These are phyloP conservation scores for Cyclotella distinguenda DNA, from an alignment of 108 stramenopile species.

Conservation along the genomic window DNA sequence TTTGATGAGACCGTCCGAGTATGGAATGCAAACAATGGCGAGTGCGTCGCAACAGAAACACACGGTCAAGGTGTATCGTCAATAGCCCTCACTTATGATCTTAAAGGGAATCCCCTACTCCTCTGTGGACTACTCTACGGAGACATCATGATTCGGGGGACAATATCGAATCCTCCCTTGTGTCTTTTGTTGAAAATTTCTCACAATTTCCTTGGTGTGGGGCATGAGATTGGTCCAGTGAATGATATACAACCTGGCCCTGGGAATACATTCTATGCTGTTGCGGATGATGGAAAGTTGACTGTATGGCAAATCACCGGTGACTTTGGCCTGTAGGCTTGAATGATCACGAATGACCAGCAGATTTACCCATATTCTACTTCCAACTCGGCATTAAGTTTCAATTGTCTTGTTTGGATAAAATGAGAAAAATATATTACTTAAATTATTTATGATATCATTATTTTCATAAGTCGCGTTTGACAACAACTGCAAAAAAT, in stretches of 20 bases:
- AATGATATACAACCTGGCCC: slow-evolving; percentile 63
- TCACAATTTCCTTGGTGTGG: slow-evolving; percentile 45
- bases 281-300: slow-evolving; percentile 80
- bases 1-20: slow-evolving; percentile 84
- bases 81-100: slow-evolving; percentile 69
- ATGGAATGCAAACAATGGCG: slow-evolving; percentile 79
- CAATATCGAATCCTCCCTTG: slow-evolving; percentile 71
- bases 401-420: too few relatives aligned
- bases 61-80: slow-evolving; percentile 78
- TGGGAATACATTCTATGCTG: slow-evolving; percentile 79
- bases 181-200: slow-evolving; percentile 52
- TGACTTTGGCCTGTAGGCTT: slow-evolving; percentile 69
- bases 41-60: slow-evolving; percentile 70
- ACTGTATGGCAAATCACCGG: slow-evolving; percentile 79
- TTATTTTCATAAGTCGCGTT: too few relatives aligned
- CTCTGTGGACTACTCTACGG: slow-evolving; percentile 73
- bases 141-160: slow-evolving; percentile 74
- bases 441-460: too few relatives aligned
- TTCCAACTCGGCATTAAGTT: too few relatives aligned
- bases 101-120: slow-evolving; percentile 57
- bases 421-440: too few relatives aligned
- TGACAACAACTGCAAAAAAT: too few relatives aligned
- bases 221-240: slow-evolving; percentile 71
- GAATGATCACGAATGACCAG: not conserved
- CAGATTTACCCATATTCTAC: not conserved